A percentile compares a stretch with the other conserved stretches of the same genome.
Conservation (phyloP, 1,139 yeast genomes). For the Yamadazyma oceani region DNA sequence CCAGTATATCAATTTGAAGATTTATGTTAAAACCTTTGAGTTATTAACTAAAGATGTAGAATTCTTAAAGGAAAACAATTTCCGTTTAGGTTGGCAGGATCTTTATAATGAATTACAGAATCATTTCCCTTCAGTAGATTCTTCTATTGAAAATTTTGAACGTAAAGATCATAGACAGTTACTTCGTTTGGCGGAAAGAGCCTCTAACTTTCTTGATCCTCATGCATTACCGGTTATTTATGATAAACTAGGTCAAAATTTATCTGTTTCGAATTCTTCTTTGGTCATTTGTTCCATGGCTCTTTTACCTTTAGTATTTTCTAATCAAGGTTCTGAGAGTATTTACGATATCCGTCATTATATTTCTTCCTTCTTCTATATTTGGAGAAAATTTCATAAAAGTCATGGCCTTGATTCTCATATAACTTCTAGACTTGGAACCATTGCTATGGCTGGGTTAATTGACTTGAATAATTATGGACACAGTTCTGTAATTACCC, state of each 20-base stretch:
- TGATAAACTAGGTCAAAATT: constrained; percentile 43
- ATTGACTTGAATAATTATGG: constrained; percentile 28
- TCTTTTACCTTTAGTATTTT: constrained; percentile 46
- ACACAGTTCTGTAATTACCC: constrained; percentile 14
- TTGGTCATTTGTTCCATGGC: constrained; percentile 58
- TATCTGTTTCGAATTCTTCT: constrained; percentile 60
- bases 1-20: constrained; percentile 60
- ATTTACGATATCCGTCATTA: constrained; percentile 51
- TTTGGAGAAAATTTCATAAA: constrained; percentile 67
- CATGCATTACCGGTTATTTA: constrained; percentile 38
- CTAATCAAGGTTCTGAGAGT: constrained; percentile 23
- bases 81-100: constrained; percentile 53
- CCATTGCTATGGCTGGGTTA: constrained; percentile 54
- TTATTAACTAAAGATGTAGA: constrained; percentile 52
- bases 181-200: constrained; percentile 46
- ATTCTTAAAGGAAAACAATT: constrained; percentile 38
- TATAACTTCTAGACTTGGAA: constrained; percentile 65
- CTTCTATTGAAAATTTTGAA: constrained; percentile 33
- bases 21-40: constrained; percentile 67
- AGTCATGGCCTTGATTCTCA: constrained; percentile 65
- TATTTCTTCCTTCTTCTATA: constrained; percentile 64
- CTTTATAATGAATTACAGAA: constrained; percentile 39
- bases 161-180: constrained; percentile 45
- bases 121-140: constrained; percentile 35
- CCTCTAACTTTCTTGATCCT: constrained; percentile 44